A percentile compares a stretch with the other conserved stretches of the same genome.
phyloP scores from a whole-genome alignment of 768 basidiomycete genomes.

The Termitomyces sp. region DNA sequence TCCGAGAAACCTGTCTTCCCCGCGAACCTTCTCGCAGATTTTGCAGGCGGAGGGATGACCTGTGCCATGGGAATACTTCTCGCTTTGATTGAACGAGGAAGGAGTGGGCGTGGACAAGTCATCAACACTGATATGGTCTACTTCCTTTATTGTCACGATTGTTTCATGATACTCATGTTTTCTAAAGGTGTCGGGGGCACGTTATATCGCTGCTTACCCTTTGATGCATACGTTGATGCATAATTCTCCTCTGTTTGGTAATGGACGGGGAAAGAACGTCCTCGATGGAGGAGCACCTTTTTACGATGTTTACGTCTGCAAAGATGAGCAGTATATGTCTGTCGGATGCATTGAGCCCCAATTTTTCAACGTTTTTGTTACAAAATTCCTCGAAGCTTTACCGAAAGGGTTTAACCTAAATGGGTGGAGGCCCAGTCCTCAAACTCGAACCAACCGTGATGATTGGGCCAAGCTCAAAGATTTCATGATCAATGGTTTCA shows the following conservation, averaged over 20 bases:
- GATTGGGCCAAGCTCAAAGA: slow-evolving; percentile 52
- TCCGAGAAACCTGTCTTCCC: slow-evolving; percentile 63
- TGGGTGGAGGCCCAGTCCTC: slow-evolving; percentile 50
- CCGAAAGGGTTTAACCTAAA: slow-evolving; percentile 36
- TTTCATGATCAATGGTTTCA: slow-evolving; percentile 64
- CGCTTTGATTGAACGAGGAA: slow-evolving; percentile 62
- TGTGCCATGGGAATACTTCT: slow-evolving; percentile 70
- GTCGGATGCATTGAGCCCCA: slow-evolving; percentile 72
- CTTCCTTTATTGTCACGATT: not conserved
- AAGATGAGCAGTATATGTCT: slow-evolving; percentile 70
- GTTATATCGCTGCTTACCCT: slow-evolving; percentile 72
- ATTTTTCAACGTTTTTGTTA: slow-evolving; percentile 62
- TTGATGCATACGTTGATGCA: slow-evolving; percentile 41
- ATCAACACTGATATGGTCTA: slow-evolving; percentile 73
- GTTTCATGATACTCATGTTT: not conserved
- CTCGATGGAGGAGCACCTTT: slow-evolving; percentile 79
- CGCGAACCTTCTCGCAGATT: slow-evolving; percentile 74
- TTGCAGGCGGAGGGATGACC: slow-evolving; percentile 74
- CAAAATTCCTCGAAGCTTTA: slow-evolving; percentile 44
- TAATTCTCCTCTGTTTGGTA: slow-evolving; percentile 29
- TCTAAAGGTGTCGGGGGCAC: slow-evolving; percentile 66
- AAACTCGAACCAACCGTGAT: slow-evolving; percentile 36
- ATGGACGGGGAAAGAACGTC: slow-evolving; percentile 47
- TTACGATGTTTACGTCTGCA: slow-evolving; percentile 69
- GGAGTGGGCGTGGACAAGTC: slow-evolving; percentile 66